Base-by-base conservation (phyloP, 441 rosid species). In the Brassica hybrid region DNA sequence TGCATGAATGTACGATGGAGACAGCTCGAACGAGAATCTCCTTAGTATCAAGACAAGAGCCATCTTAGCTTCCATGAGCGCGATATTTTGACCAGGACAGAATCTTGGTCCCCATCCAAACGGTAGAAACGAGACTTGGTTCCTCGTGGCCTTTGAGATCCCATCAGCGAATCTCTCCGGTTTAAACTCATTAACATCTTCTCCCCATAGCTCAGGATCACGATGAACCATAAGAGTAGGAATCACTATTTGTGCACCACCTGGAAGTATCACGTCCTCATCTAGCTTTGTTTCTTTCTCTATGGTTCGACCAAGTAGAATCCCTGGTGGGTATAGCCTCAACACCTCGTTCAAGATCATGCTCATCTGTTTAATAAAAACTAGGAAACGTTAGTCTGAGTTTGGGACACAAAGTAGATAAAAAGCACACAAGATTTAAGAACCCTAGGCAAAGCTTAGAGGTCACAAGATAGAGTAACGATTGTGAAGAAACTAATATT, bases 51-150 rank as follows among this genome's bases (percentile, higher is more conserved):
- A 59, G 11, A 83, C 77, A 62, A 88, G 18, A 4, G 83, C 89
- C 82, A 80, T 73, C 76, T 88, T 88, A 2, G 83, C 86, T 76
- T 88, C 89, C 12, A 73, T 5, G 13, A 83, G 7, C 4, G 88
- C 81, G 4, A 88, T 82, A 43, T 80, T 84, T 23, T 76, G 83
- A 0, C 83, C 89, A 21, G 84, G 83, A 81, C 91, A 88, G 30
- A 84, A 80, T 21, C 89, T 81, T 72, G 89, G 84, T 67, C 89
- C 89, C 87, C 83, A 79, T 56, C 82, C 83, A 30, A 88, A 86
- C 2, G 87, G 89, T 3, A 84, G 34, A 60, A 70, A 85, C 7
- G 79, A 67, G 27, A 75, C 80, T 68, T 79, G 83, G 69, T 75
- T 71, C 80, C 82, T 86, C 0, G 87, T 79, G 2, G 85, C 88